Evolutionary conservation across 2,329 filamentous ascomycete genomes (phyloP).

Genomic region (Hypoxylon sp.): DNA sequence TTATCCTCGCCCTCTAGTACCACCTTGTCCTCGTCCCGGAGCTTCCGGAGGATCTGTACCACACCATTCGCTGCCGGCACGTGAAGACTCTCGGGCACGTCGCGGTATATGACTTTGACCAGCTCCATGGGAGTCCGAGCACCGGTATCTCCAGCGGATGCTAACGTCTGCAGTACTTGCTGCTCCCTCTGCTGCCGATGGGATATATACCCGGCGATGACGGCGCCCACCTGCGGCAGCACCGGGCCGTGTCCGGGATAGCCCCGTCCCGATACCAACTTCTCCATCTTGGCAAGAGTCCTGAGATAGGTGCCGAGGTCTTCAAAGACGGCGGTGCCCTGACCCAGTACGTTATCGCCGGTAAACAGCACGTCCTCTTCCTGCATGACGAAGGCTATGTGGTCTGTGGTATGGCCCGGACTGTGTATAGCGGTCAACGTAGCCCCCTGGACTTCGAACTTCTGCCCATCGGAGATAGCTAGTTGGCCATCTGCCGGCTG

Average conservation of each 20-base stretch:
- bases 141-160: conserved; percentile 48
- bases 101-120: conserved; percentile 86
- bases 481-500: conserved; percentile 61
- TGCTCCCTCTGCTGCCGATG: conserved; percentile 83
- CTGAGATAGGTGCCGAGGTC: conserved; percentile 29
- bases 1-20: conserved; percentile 47
- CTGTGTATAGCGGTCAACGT: conserved; percentile 50
- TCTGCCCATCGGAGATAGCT: conserved; percentile 63
- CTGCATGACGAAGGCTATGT: conserved; percentile 78
- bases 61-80: conserved; percentile 78
- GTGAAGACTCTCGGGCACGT: conserved; percentile 79
- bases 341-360: conserved; percentile 86
- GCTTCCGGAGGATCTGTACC: conserved; percentile 79
- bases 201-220: conserved; percentile 81
- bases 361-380: conserved; percentile 88
- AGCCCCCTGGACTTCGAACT: conserved; percentile 58
- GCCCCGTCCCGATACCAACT: conserved; percentile 70
- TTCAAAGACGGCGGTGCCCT: conserved; percentile 49
- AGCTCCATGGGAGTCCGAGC: conserved; percentile 78
- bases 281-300: conserved; percentile 70
- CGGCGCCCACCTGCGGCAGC: conserved; percentile 73
- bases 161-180: conserved; percentile 74
- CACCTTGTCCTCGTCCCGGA: conserved; percentile 77
- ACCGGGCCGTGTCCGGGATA: conserved; percentile 91
- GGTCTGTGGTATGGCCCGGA: conserved; percentile 79